Conservation (phyloP, 2,329 filamentous ascomycete species). For the Seiridium cupressi region DNA sequence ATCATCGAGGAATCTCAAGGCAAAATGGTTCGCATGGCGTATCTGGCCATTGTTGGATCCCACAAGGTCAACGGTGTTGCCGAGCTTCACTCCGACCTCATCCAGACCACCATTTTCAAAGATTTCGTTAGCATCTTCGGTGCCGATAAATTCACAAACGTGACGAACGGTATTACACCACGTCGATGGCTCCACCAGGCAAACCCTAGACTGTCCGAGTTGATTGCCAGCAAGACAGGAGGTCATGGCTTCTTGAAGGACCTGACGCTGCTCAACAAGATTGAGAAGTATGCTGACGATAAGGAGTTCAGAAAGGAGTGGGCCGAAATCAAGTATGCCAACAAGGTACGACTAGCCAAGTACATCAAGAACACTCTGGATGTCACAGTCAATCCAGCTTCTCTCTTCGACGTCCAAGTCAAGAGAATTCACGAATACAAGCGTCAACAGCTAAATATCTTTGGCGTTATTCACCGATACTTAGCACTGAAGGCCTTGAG, state of each 20-base stretch:
- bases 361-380: conserved; percentile 83
- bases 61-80: conserved; percentile 99
- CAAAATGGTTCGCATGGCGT: conserved; percentile 98
- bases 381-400: conserved; percentile 79
- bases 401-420: conserved; percentile 95
- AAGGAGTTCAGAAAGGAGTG: conserved; percentile 90
- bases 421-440: conserved; percentile 99
- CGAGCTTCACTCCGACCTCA: conserved; percentile 94
- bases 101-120: conserved; percentile 99
- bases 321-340: conserved; percentile 93
- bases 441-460: conserved; percentile 98
- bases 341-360: conserved; percentile 89
- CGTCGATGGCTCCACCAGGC: conserved; percentile 96
- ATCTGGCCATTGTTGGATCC: conserved; percentile 89
- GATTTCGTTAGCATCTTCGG: conserved; percentile 96
- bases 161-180: conserved; percentile 97
- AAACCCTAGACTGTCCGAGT: conserved; percentile 85
- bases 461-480: conserved; percentile 94
- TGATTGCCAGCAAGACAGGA: conserved; percentile 88
- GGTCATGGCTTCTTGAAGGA: conserved; percentile 86
- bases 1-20: conserved; percentile 96
- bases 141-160: conserved; percentile 96
- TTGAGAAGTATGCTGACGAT: conserved; percentile 83
- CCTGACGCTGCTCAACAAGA: conserved; percentile 78
- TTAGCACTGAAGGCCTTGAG: conserved; percentile 83